Percentiles rank a stretch among this genome's conserved stretches.
Evolutionary conservation across 768 basidiomycete genomes (phyloP).

Genomic region (Lactarius indigo): DNA sequence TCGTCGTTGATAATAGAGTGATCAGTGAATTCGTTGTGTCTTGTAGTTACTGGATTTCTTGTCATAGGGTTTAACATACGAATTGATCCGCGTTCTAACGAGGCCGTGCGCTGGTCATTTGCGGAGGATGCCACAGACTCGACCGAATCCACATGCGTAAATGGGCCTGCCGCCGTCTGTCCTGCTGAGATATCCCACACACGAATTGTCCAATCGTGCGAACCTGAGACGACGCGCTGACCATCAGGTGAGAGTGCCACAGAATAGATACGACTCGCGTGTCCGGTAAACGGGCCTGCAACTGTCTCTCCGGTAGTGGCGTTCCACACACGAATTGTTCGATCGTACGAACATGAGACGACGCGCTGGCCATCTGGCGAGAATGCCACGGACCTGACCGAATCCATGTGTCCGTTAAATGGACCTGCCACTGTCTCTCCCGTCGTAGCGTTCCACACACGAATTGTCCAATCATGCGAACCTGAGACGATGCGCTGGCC

Average conservation of each 20-base stretch:
- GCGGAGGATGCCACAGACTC: slow-evolving; percentile 16
- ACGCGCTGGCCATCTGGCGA: slow-evolving; percentile 24
- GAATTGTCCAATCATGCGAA: not conserved
- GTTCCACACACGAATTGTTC: no score
- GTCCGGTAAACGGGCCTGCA: not conserved
- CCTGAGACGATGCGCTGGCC: not conserved
- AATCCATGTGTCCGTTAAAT: not conserved
- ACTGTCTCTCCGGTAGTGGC: no score
- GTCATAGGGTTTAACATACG: no score
- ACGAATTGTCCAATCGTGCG: not conserved
- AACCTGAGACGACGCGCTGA: not conserved
- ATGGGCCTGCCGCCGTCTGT: no score
- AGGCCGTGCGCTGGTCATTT: not conserved
- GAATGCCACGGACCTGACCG: slow-evolving; percentile 3
- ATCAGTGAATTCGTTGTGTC: no score
- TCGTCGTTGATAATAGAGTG: no score
- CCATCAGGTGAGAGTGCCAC: not conserved
- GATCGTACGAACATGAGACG: slow-evolving; percentile 28
- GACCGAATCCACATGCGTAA: slow-evolving; percentile 11
- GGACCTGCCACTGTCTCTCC: not conserved
- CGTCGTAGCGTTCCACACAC: not conserved
- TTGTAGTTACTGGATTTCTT: no score
- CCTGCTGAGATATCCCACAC: no score
- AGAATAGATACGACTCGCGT: not conserved
- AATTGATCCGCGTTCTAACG: no score